Evolutionary conservation across 352 stramenopile species (phyloP).

Genomic region (Globisporangium radiosum): DNA sequence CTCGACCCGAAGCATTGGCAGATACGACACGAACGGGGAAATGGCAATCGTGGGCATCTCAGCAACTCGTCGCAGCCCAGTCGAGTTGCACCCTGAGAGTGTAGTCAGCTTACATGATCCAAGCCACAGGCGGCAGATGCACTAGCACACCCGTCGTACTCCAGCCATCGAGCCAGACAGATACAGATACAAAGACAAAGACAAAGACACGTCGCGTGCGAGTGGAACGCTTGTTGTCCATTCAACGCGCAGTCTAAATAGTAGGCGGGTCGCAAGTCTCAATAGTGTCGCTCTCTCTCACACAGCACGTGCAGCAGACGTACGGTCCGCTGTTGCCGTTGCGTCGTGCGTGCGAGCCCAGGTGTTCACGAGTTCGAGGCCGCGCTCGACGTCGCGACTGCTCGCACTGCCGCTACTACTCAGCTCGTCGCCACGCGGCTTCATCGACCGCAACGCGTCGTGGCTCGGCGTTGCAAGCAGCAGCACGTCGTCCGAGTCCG

Average conservation of each 20-base stretch:
- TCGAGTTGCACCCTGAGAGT: too few species aligned
- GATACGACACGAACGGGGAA: too few species aligned
- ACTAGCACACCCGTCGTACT: too few species aligned
- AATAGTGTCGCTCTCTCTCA: too few species aligned
- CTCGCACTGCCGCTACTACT: conserved; percentile 10
- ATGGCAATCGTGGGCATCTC: too few species aligned
- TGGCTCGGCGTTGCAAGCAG: conserved; percentile 13
- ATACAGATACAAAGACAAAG: background rate
- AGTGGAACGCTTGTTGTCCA: background rate
- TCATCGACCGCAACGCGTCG: conserved; percentile 20
- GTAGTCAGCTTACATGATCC: too few species aligned
- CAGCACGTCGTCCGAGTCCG: conserved; percentile 40
- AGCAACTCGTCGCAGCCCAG: too few species aligned
- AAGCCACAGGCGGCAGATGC: too few species aligned
- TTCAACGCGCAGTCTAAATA: conserved; percentile 5
- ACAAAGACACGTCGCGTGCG: background rate
- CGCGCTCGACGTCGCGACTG: conserved; percentile 46
- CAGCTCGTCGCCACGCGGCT: conserved; percentile 21
- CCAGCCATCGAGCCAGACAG: background rate
- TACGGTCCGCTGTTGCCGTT: background rate
- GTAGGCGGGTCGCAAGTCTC: background rate
- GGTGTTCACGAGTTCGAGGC: conserved; percentile 61
- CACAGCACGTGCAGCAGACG: background rate
- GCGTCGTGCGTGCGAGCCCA: conserved; percentile 26
- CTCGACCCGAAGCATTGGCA: too few species aligned